These are phyloP conservation scores for Kalanchoe fedtschenkoi DNA, from an alignment of 164 flowering plant genomes.

Conservation along the genomic window DNA sequence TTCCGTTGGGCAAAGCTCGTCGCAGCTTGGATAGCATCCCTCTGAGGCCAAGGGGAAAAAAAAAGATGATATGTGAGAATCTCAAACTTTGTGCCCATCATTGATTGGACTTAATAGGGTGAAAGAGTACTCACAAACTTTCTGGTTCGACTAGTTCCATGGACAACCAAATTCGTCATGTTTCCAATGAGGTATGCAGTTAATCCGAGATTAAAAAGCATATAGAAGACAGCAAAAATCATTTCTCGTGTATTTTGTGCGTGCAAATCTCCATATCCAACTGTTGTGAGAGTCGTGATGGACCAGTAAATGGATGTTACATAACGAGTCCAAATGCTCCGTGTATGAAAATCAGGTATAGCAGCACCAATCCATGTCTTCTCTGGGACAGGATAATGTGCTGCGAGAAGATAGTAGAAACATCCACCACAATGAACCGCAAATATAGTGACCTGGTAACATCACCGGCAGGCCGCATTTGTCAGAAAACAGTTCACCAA, in stretches of 20 bases:
- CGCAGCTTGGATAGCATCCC: conserved; percentile 84
- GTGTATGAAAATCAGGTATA: conserved; percentile 3
- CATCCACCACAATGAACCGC: conserved; percentile 10
- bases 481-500: background rate
- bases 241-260: conserved; percentile 9
- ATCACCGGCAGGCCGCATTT: background rate
- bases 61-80: background rate
- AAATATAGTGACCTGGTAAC: conserved; percentile 9
- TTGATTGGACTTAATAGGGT: background rate
- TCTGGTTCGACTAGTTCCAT: conserved; percentile 12
- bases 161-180: conserved; percentile 13
- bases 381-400: conserved; percentile 5
- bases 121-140: conserved; percentile 3
- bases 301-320: conserved; percentile 13
- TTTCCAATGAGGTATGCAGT: conserved; percentile 10
- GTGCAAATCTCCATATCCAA: conserved; percentile 13
- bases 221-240: conserved; percentile 7
- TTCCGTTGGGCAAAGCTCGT: conserved; percentile 76
- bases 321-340: conserved; percentile 9
- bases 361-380: conserved; percentile 7
- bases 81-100: background rate
- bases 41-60: conserved; percentile 20
- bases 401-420: conserved; percentile 8
- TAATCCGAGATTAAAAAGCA: conserved; percentile 11
- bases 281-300: conserved; percentile 10